A percentile compares a stretch with the other conserved stretches of the same genome.
Conservation (phyloP, 2,329 filamentous ascomycete species). For the Metarhizium sp. region DNA sequence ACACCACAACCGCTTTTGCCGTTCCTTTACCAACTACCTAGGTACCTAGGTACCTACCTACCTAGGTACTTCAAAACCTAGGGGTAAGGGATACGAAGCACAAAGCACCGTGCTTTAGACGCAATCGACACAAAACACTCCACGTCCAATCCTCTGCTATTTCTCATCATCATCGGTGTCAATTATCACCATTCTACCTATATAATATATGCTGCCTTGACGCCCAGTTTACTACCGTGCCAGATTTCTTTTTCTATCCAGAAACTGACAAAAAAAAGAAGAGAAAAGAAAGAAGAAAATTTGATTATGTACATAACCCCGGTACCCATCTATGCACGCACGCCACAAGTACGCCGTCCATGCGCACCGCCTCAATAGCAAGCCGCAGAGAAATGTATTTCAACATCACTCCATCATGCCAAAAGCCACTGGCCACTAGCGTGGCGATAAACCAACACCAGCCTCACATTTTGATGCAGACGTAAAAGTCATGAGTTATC, state of each 20-base stretch:
- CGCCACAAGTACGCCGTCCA: neutral
- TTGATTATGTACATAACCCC: neutral
- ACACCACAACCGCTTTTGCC: too few relatives aligned
- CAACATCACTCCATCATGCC: constrained; percentile 4
- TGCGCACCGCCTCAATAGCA: neutral
- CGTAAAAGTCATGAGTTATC: constrained; percentile 11
- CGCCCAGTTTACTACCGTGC: neutral
- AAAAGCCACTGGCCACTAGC: constrained; percentile 7
- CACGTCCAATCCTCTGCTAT: neutral
- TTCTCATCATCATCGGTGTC: neutral
- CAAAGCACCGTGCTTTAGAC: neutral
- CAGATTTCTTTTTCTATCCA: constrained; percentile 3
- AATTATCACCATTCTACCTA: neutral
- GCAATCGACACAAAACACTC: neutral
- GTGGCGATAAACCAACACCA: constrained; percentile 4
- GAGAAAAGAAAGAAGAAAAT: neutral
- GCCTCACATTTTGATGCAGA: constrained; percentile 6
- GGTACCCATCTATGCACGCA: constrained; percentile 5
- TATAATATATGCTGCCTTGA: neutral
- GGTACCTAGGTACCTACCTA: too few relatives aligned
- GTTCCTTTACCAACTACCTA: too few relatives aligned
- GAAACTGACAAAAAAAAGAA: neutral
- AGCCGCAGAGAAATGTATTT: neutral
- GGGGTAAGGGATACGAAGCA: neutral
- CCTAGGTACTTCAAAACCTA: too few relatives aligned